Base-by-base conservation (phyloP, 257 asterid species). In the Plectranthus barbatus region DNA sequence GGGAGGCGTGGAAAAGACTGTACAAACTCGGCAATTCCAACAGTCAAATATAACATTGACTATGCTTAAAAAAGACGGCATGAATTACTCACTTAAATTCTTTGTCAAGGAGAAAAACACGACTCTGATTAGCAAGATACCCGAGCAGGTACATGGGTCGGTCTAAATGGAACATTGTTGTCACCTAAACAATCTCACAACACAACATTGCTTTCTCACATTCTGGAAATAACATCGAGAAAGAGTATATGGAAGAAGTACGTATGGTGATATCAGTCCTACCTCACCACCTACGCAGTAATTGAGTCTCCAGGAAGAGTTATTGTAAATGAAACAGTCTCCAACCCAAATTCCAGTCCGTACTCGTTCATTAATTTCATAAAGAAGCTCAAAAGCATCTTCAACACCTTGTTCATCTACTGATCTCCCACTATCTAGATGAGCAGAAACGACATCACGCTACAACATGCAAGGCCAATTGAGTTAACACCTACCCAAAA, bases 211-310 rank as follows among this genome's bases (percentile, higher is more conserved):
- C 13, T 46, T 63, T 40, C 67, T 61, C 64, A 66, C 58, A 36
- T 63, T 55, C 46, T 57, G 48, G 40, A 70, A 63, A 53, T 34
- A 45, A 55, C 64, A 54, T 46, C 33, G 24, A 24, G 56, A 52
- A 18, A 24, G 56, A 52, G 14, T 18, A 34, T 44, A 67, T 61
- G 7, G 49, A 34, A 48, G 15, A 13, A 51, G 67, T 0, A 54
- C 31, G 5, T 29, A 14, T 31, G 62, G 60, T 33, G 17, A 29
- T 51, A 34, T 39, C 76, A 69, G 60, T 17, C 76, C 62, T 85
- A 93, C 99, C 96, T 93, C 97, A 64, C 96, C 98, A 56, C 98
- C 99, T 1, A 93, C 97, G 20, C 99, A 93, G 68, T 93, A 93
- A 77, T 93, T 93, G 54, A 93, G 96, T 69, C 94, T 90, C 97